Base-by-base conservation (phyloP, 805 yeast genomes). In the Torulaspora microellipsoides region DNA sequence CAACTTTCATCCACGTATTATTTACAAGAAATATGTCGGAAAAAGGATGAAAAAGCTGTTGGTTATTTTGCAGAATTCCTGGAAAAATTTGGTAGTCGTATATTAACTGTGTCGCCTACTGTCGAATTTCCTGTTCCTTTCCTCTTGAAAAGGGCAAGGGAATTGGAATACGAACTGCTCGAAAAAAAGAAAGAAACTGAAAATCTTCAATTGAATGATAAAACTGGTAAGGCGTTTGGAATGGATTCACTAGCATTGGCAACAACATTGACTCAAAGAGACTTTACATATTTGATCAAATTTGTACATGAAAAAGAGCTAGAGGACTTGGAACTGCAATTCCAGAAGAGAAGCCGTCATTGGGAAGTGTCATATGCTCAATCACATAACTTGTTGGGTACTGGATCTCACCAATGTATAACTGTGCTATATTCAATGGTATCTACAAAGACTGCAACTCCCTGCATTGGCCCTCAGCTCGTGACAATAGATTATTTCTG, bases 381-480 rank as follows among this genome's bases (percentile, higher is more conserved):
- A 36, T 66, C 73, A 34, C 71, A 80, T n/a, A 72, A 77, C 56
- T 64, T 85, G 67, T 72, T 75, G 51, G 93, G 77, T 31, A 85
- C 89, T 0, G 76, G 77, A 14, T 71, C 74, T 33, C 96, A 91
- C 59, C 95, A 88, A 56, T 83, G 77, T 53, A 78, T 95, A 27
- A 77, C 85, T 5, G 77, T 88, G 11, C 68, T 91, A 17, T 87
- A 84, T 56, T 85, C 95, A 1, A 78, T 87, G 67, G 91, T 89
- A 0, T 85, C 91, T 3, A 77, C 81, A 8, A 83, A 82, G 54
- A 84, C 87, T 32, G 85, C 95, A 0, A 88, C 95, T 0, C 97
- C 97, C 0, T 93, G 99, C 57, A 70, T 81, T 32, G 98, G 98
- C 0, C 99, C 99, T 0, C 87, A 80, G 43, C 70, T 80, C n/a